Evolutionary conservation across 2,329 filamentous ascomycete species (phyloP).

Genomic region (Scedosporium dehoogii): DNA sequence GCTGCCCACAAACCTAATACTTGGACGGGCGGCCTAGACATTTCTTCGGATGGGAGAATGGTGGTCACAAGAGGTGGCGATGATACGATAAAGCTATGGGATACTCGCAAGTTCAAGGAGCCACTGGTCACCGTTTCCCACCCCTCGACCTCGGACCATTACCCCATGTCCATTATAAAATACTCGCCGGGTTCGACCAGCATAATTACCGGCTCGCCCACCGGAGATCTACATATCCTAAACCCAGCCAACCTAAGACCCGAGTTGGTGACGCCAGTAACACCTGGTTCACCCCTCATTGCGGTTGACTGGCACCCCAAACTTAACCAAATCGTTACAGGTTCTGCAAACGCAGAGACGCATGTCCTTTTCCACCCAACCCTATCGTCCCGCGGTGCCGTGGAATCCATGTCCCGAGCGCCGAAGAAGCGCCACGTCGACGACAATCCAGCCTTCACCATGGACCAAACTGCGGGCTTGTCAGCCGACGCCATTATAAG

Average conservation of each 20-base stretch:
- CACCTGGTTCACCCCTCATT: conserved; percentile 71
- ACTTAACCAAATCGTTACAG: conserved; percentile 92
- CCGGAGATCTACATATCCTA: conserved; percentile 81
- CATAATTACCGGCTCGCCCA: conserved; percentile 80
- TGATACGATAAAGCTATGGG: conserved; percentile 91
- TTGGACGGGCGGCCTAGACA: conserved; percentile 87
- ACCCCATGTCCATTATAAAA: conserved; percentile 74
- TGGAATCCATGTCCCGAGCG: conserved; percentile 82
- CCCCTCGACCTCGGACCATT: conserved; percentile 72
- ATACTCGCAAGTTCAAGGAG: conserved; percentile 88
- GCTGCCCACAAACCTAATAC: conserved; percentile 75
- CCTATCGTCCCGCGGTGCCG: conserved; percentile 72
- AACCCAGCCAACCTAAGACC: conserved; percentile 84
- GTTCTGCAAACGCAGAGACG: conserved; percentile 81
- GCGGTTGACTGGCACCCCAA: conserved; percentile 86
- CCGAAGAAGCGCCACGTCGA: conserved; percentile 94
- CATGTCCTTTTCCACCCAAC: conserved; percentile 84
- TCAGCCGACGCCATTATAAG: conserved; percentile 74
- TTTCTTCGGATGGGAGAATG: conserved; percentile 83
- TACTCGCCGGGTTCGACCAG: conserved; percentile 79
- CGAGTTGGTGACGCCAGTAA: conserved; percentile 82
- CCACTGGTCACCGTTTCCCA: conserved; percentile 74
- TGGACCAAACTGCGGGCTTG: conserved; percentile 70
- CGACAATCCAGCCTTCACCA: conserved; percentile 80
- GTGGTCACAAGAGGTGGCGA: conserved; percentile 87